Conservation (phyloP, 2,329 filamentous ascomycete genomes). For the Sclerotinia glacialis region DNA sequence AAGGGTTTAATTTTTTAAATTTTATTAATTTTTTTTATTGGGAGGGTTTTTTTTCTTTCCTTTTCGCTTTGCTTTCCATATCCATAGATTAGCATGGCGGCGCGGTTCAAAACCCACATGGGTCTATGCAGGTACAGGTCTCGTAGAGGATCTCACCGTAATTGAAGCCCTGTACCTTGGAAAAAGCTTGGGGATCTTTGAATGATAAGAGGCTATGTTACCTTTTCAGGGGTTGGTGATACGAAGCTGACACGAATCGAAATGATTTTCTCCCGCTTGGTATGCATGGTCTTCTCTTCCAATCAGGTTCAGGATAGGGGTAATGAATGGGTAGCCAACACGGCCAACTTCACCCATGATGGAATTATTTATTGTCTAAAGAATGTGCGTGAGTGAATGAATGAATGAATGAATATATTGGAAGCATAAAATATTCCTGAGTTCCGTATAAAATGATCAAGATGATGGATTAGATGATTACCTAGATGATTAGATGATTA, state of each 20-base stretch:
- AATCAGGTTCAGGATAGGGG: neutral
- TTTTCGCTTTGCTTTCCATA: neutral
- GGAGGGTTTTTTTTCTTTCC: no score
- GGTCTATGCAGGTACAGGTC: conserved; percentile 20
- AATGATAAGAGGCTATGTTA: neutral
- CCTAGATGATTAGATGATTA: no score
- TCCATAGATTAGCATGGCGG: neutral
- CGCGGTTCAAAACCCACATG: conserved; percentile 10
- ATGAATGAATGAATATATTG: no score
- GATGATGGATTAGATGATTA: no score
- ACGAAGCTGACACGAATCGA: neutral
- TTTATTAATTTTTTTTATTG: neutral
- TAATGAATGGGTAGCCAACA: neutral
- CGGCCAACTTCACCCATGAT: no score
- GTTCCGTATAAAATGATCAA: neutral
- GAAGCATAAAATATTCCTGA: neutral
- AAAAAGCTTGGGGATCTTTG: conserved; percentile 19
- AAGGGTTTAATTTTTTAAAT: neutral
- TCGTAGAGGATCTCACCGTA: conserved; percentile 16
- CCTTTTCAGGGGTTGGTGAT: neutral
- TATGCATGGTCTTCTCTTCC: neutral
- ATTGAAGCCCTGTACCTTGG: neutral
- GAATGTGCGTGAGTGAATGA: neutral
- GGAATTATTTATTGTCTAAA: neutral
- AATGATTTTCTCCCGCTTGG: neutral